Evolutionary conservation across 331 rosid genomes (phyloP).

Genomic region (Ulmus americana): DNA sequence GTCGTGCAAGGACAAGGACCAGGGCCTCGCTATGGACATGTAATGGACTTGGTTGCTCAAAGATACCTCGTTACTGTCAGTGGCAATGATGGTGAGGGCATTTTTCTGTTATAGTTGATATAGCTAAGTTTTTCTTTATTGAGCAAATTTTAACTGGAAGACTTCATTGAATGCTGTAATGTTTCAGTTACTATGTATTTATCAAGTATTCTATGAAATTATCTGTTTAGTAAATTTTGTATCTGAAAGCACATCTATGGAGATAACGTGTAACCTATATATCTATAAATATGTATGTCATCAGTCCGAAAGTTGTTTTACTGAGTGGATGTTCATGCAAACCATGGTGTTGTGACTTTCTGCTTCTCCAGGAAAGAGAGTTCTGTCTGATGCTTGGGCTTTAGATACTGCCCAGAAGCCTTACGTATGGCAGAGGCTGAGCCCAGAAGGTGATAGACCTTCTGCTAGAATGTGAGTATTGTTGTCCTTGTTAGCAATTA

Average conservation of each 20-base stretch:
- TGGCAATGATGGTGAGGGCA: conserved; percentile 85
- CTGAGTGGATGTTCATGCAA: conserved; percentile 4
- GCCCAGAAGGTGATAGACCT: conserved; percentile 95
- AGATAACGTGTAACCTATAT: neutral
- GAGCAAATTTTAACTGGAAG: neutral
- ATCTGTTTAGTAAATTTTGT: neutral
- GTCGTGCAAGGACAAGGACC: conserved; percentile 98
- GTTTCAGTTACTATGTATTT: neutral
- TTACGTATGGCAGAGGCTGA: conserved; percentile 81
- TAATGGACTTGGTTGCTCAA: conserved; percentile 98
- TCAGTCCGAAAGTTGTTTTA: conserved; percentile 3
- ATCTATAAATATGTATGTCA: neutral
- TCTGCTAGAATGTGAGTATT: conserved; percentile 91
- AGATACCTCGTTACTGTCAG: conserved; percentile 90
- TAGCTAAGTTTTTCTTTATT: neutral
- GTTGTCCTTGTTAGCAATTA: conserved; percentile 19
- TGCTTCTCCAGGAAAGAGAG: conserved; percentile 64
- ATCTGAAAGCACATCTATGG: neutral
- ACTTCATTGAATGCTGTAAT: neutral
- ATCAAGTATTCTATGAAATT: neutral
- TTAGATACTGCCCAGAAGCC: conserved; percentile 98
- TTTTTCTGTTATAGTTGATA: conserved; percentile 10
- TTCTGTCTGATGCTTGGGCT: conserved; percentile 87
- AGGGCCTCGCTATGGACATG: conserved; percentile 99
- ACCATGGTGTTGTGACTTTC: conserved; percentile 11